phyloP scores from a whole-genome alignment of 352 stramenopile genomes.

The Phytopythium aichiense region DNA sequence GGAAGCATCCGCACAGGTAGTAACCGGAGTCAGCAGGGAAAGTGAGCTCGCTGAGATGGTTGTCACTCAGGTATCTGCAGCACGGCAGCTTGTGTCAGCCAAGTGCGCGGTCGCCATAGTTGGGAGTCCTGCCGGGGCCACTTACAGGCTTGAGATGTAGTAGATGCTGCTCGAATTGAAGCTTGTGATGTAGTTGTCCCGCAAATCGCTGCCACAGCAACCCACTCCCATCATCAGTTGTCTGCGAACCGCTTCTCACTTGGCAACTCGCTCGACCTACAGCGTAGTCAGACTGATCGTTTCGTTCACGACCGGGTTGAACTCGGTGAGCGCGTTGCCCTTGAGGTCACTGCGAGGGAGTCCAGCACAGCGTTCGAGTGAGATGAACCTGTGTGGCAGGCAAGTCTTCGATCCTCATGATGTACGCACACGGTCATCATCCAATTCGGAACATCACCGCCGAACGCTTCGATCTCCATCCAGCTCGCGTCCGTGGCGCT shows the following conservation, averaged over 20 bases:
- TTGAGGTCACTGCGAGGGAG: neutral
- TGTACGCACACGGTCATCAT: neutral
- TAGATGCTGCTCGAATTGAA: neutral
- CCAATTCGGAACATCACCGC: neutral
- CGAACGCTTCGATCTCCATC: neutral
- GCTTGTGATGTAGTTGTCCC: neutral
- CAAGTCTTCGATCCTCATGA: neutral
- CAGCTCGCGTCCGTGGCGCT: neutral
- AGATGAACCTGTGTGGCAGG: neutral
- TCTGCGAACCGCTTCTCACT: too few species aligned
- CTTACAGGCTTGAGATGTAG: neutral
- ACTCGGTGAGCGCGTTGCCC: neutral
- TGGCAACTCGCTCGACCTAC: neutral
- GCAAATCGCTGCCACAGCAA: neutral
- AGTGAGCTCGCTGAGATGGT: neutral
- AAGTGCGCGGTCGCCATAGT: neutral
- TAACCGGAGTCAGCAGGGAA: neutral
- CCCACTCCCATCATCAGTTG: neutral
- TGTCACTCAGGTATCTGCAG: neutral
- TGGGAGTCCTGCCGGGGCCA: neutral
- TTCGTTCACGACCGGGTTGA: neutral
- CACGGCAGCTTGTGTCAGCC: neutral
- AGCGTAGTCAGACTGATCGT: neutral
- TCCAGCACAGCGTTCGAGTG: neutral
- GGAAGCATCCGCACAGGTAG: neutral